Percentiles rank a stretch among this genome's conserved stretches.
These are phyloP conservation scores for Aspergillus sp. DNA, from an alignment of 2,329 filamentous ascomycete genomes.

Conservation along the genomic window DNA sequence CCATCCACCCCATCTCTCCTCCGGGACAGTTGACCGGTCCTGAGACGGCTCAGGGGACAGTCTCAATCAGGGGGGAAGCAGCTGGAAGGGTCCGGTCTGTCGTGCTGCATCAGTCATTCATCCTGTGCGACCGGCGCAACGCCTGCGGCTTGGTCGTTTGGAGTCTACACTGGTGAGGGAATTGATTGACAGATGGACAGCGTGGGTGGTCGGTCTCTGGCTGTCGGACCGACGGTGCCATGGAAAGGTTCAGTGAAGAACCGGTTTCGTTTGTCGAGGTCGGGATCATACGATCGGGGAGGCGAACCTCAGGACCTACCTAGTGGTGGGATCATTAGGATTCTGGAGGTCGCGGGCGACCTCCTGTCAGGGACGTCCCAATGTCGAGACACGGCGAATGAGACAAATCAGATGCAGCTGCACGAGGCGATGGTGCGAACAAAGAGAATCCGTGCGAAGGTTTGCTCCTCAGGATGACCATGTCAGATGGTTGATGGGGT, in stretches of 20 bases:
- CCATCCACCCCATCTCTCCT: neutral
- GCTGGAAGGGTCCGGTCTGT: slow-evolving; percentile 10
- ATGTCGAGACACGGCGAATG: too few species aligned
- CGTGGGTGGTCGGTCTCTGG: too few species aligned
- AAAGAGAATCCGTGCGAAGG: neutral
- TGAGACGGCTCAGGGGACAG: slow-evolving; percentile 2
- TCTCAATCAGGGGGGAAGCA: neutral
- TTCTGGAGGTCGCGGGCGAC: neutral
- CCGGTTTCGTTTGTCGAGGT: too few species aligned
- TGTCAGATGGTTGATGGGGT: neutral
- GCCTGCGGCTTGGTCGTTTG: neutral
- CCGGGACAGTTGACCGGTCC: neutral
- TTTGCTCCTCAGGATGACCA: neutral
- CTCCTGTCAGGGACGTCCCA: neutral
- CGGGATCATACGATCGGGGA: too few species aligned
- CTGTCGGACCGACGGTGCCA: neutral
- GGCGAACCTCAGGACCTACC: too few species aligned
- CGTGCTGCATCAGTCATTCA: slow-evolving; percentile 8
- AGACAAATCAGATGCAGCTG: neutral
- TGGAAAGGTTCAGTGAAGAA: neutral
- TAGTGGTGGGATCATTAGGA: too few species aligned
- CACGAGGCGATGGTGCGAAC: neutral
- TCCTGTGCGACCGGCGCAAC: slow-evolving; percentile 9
- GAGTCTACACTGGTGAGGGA: too few species aligned
- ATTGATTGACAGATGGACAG: too few species aligned